Base-by-base conservation (phyloP, 768 basidiomycete species). In the Collybia sp. region DNA sequence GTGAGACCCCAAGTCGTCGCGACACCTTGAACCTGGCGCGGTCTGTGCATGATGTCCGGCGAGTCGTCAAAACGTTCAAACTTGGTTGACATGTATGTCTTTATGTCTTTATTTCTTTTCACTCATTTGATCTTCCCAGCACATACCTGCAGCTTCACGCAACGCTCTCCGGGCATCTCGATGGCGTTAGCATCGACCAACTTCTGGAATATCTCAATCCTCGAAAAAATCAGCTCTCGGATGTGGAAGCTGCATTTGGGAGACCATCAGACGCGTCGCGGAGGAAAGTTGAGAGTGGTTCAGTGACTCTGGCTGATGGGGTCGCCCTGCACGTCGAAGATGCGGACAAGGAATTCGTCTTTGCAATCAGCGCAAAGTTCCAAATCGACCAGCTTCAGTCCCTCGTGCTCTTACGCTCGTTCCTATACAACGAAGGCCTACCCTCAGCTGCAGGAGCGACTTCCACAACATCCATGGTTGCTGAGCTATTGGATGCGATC, bases 301-400 rank as follows among this genome's bases (percentile, higher is more conserved):
- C 78, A 1, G 79, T 91, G 46, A 78, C 73, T 2, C 68, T 94
- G n/a, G 64, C 73, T 11, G 85, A 89, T 58, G 84, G 80, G 4
- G 73, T 82, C 16, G 68, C 68, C 25, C 52, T 87, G 17, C 72
- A 72, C 47, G 74, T 91, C 32, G 85, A 86, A 51, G 76, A 83
- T 33, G 76, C 75, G 32, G 81, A 86, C 66, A 85, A 85, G 59
- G 79, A 84, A 45, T 80, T 81, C 52, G 73, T 85, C 41, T 67
- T 77, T 49, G 81, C 85, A 40, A 77, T 96, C 53, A 89, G 91
- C 65, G 61, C 72, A 36, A 74, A 73, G 48, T 83, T 91, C 60
- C 70, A 79, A 20, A 81, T 95, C 17, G 90, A 94, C 65, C 80
- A 94, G 56, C 70, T 92, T 1, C 80, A 85, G n/a, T 83, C 90